Base-by-base conservation (phyloP, 768 basidiomycete species). In the Phaeolepiota aurea region DNA sequence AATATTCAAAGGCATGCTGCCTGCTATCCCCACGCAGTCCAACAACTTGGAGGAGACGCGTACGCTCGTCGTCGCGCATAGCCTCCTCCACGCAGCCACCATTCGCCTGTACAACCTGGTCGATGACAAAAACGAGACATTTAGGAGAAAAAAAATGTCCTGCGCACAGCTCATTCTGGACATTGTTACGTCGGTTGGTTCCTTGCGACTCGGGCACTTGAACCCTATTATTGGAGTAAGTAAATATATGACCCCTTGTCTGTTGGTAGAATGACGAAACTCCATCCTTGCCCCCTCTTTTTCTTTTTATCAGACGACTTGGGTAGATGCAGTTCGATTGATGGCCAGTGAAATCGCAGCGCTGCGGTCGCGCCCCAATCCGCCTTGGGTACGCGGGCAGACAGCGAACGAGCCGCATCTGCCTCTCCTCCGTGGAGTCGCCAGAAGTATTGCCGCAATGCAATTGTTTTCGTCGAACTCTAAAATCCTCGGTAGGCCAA, bases 71-170 rank as follows among this genome's bases (percentile, higher is more conserved):
- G 46, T 67, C 3, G 61, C 59, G 10, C 62, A 63, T 36, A 62
- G 59, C 31, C 46, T 69, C 16, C 51, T 63, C 4, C 54, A 59
- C n/a, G 52, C 59, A 5, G 62, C 68, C 9, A 52, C 55, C 0
- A 61, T 69, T 38, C 59, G 61, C 28, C 56, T 71, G 3, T 61
- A 66, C 32, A 49, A 41, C 10, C 46, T 55, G 3, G 57, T 63
- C 36, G 51, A 52, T 5, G 46, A 47, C 11, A 44, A 45, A 18
- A 56, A 57, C 31, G 41, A 45, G 3, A 21, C 35, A 3, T 54
- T 57, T 3, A 49, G 41, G 15, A 49, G 46, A 5, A 56, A 50
- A 37, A 48, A 52, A 9, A 39, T 57, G 20, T 41, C 40, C 0
- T 51, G 51, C 12, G 57, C 59, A 0, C 46, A 47, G 9, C 38